Evolutionary conservation across 2,329 filamentous ascomycete species (phyloP), one percentile per base, ranked within the genome.

Genomic region (Uncinocarpus reesii): DNA sequence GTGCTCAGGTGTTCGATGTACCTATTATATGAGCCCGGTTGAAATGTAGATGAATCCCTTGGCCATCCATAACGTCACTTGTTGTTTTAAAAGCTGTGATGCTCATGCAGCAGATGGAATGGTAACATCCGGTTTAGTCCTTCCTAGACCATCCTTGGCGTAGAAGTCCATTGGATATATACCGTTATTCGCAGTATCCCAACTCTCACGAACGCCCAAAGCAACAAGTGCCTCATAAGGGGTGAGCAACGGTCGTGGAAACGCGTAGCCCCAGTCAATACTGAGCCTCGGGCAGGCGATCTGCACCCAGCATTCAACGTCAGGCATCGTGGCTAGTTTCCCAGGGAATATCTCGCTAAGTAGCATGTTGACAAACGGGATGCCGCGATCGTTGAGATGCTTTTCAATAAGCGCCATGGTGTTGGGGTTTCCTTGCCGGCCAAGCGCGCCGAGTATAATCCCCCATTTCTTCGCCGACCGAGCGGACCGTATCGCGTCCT

Each of bases 151-250:
- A 38, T 95, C 86, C 63, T 84, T 90, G 0, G 83, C 89, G 68
- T 98, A 98, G 62, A 94, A 98, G 65, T 98, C 89, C 92, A 98
- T 98, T 0, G 89, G 90, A 69, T 98, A 98, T 11, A 87, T 75
- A 1, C 79, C 83, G 35, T 66, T 63, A 41, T 74, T 75, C 11
- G 62, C 66, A 49, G 71, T 74, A 13, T 73, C 81, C 86, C 80
- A 94, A 41, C 84, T 84, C 56, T 92, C 77, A 55, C 77, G 79
- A 53, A 81, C 81, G 2, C 84, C 88, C 41, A 98, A 68, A n/a
- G 87, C 86, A 28, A 98, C 82, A 51, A 96, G 75, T 5, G 92
- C 92, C 70, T 98, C 92, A 58, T 98, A 95, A 1, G 92, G 90
- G 45, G 90, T 96, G 61, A 98, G 67, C 50, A 98, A 65, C 41